Evolutionary conservation across 1,284 basidiomycete genomes (phyloP).

Genomic region (Apiotrichum mycotoxinovorans): DNA sequence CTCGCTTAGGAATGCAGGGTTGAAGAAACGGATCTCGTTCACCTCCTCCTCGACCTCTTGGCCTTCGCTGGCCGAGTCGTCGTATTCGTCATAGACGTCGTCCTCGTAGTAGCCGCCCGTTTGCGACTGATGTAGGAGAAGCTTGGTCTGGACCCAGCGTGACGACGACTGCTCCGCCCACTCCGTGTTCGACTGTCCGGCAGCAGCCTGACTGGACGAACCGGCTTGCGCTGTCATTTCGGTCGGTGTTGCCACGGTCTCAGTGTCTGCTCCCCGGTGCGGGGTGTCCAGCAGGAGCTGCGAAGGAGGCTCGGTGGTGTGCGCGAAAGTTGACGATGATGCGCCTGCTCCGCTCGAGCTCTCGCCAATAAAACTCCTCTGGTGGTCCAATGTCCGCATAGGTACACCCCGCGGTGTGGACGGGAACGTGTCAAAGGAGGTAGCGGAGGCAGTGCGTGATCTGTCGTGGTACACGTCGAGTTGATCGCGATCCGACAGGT

Average conservation of each 20-base stretch:
- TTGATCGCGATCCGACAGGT: background rate
- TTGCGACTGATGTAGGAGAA: conserved; percentile 44
- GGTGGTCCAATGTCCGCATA: background rate
- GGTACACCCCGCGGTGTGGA: background rate
- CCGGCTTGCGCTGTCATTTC: background rate
- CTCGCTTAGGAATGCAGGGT: conserved; percentile 80
- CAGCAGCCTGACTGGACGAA: background rate
- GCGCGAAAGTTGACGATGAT: background rate
- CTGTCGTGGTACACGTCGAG: background rate
- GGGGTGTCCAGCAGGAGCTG: background rate
- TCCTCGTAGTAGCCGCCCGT: conserved; percentile 48
- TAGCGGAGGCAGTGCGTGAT: background rate
- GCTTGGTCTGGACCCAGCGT: conserved; percentile 46
- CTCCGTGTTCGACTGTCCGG: conserved; percentile 21
- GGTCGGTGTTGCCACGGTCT: background rate
- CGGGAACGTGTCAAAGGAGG: background rate
- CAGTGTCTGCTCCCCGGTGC: background rate
- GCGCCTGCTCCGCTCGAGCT: background rate
- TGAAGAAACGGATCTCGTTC: conserved; percentile 74
- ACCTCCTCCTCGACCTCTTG: conserved; percentile 56
- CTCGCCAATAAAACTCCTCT: background rate
- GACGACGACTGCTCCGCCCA: conserved; percentile 38
- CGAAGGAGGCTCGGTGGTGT: background rate
- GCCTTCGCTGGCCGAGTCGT: conserved; percentile 55
- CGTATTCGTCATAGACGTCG: conserved; percentile 49